Conservation (phyloP, 2,329 filamentous ascomycete species). For the Cephalotrichum gorgonifer region DNA sequence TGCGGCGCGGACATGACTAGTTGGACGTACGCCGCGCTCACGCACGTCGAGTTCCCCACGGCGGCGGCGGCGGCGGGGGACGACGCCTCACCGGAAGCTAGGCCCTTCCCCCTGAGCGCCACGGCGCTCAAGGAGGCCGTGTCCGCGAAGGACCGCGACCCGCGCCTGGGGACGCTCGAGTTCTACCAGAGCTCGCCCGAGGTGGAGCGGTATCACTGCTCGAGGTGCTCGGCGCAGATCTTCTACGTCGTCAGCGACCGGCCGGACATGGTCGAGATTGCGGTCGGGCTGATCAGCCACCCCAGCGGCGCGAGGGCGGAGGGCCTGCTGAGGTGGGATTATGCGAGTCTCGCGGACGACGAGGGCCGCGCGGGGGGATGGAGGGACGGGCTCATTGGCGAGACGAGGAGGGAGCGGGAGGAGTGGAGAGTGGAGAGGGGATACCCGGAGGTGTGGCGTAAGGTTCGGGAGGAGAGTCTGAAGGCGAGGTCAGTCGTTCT, state of each 20-base stretch:
- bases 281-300: slow-evolving; percentile 31
- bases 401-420: slow-evolving; percentile 21
- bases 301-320: slow-evolving; percentile 35
- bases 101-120: slow-evolving; percentile 8
- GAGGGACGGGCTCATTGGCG: slow-evolving; percentile 22
- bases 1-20: slow-evolving; percentile 30
- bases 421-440: slow-evolving; percentile 17
- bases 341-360: slow-evolving; percentile 20
- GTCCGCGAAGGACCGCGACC: slow-evolving; percentile 15
- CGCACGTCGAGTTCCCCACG: slow-evolving; percentile 23
- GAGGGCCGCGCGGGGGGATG: slow-evolving; percentile 27
- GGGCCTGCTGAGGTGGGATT: slow-evolving; percentile 28
- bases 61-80: not conserved
- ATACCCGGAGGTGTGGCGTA: not conserved
- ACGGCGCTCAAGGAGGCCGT: slow-evolving; percentile 23
- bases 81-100: not conserved
- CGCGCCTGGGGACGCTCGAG: slow-evolving; percentile 28
- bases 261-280: slow-evolving; percentile 29
- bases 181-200: slow-evolving; percentile 31
- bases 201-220: slow-evolving; percentile 38
- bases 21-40: slow-evolving; percentile 32
- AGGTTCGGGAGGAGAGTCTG: not conserved
- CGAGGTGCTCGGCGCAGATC: slow-evolving; percentile 31
- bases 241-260: slow-evolving; percentile 31
- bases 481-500: not conserved